These are phyloP conservation scores for Gautieria morchelliformis DNA, from an alignment of 768 basidiomycete species.

Conservation along the genomic window DNA sequence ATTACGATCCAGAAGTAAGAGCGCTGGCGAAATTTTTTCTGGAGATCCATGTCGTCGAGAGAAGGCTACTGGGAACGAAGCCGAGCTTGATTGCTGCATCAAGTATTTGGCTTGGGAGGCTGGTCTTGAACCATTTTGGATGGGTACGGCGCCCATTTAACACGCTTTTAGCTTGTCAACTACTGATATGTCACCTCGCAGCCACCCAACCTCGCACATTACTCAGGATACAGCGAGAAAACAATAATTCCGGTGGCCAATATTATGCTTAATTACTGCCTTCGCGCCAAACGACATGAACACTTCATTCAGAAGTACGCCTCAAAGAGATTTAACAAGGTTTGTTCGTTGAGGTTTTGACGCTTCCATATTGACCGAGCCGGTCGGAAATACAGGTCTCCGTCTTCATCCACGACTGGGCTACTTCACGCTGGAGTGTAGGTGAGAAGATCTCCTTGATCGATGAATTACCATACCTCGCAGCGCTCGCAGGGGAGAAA, in stretches of 20 bases:
- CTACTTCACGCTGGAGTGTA: slow-evolving; percentile 63
- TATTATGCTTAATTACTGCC: slow-evolving; percentile 80
- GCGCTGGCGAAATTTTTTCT: slow-evolving; percentile 88
- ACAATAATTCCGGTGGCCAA: slow-evolving; percentile 74
- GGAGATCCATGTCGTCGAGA: slow-evolving; percentile 78
- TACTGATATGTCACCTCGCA: slow-evolving; percentile 22
- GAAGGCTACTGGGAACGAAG: slow-evolving; percentile 60
- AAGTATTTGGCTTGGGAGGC: slow-evolving; percentile 75
- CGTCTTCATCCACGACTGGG: slow-evolving; percentile 80
- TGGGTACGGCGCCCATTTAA: slow-evolving; percentile 58
- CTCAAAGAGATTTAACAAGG: slow-evolving; percentile 75
- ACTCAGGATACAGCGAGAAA: slow-evolving; percentile 75
- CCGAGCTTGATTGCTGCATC: slow-evolving; percentile 80
- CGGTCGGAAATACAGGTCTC: slow-evolving; percentile 46
- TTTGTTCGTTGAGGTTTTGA: slow-evolving; percentile 22
- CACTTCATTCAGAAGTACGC: slow-evolving; percentile 87
- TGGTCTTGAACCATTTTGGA: slow-evolving; percentile 66
- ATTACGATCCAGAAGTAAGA: slow-evolving; percentile 75
- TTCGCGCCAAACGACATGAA: slow-evolving; percentile 62
- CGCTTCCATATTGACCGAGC: neutral
- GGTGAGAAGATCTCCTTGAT: slow-evolving; percentile 46
- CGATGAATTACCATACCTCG: slow-evolving; percentile 50
- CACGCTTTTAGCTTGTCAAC: neutral
- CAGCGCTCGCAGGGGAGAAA: slow-evolving; percentile 22
- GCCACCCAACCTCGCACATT: slow-evolving; percentile 81